Evolutionary conservation across 495 filamentous ascomycete species (phyloP), one percentile per base, ranked within the genome.

Genomic region (Xylaria bambusicola): DNA sequence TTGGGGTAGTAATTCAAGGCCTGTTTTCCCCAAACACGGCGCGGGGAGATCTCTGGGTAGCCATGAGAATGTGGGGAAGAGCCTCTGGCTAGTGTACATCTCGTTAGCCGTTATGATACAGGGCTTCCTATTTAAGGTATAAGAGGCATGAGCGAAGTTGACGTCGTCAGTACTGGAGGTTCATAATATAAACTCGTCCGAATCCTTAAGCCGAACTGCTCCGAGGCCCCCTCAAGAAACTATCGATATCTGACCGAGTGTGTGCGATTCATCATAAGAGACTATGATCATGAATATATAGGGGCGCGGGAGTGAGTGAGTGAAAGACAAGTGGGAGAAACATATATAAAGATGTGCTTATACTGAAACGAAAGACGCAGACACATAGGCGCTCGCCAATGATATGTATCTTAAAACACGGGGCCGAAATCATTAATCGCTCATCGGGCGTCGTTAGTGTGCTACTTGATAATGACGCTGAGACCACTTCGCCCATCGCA

Each of bases 401-500:
- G 10, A 6, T 2, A 36, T 9, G 1, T 17, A 1, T 26, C 20
- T 24, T 15, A 3, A 38, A 13, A 6, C 6, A 7, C 13, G 6
- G 3, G 17, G 47, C 18, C 23, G 2, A 13, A 17, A 7, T 36
- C 12, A 7, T 38, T 23, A 36, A 18, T 6, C 2, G 17, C 41
- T 20, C 15, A 10, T 53, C 15, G 17, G 23, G 21, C 6, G 23
- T 26, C 13, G 12, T 3, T 2, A 24, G 12, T 18, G 35, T 21
- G 17, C 17, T 40, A 13, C 2, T 21, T 18, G 41, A 27, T 46
- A 41, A 56, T 46, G 52, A 54, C 66, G 58, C 51, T 63, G 31
- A 63, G 66, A 52, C 63, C 63, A 48, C 55, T 68, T 35, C 60
- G 66, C 33, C 66, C 66, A 58, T 45, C 65, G 51, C 66, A 62